Evolutionary conservation across 2,329 filamentous ascomycete genomes (phyloP).

Genomic region (Aspergillus bombycis): DNA sequence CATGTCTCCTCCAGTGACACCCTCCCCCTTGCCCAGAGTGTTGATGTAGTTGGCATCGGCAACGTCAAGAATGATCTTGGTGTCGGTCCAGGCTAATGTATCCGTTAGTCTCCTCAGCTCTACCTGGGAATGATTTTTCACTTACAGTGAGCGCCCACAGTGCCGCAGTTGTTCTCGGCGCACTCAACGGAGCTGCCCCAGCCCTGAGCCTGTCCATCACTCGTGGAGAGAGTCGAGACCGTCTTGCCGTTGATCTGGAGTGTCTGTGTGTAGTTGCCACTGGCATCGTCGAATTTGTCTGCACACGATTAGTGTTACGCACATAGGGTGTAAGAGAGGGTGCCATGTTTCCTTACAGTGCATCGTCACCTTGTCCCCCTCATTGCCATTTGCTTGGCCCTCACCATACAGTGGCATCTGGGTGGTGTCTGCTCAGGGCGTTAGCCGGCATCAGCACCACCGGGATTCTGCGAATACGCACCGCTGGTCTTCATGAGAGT

Average conservation of each 20-base stretch:
- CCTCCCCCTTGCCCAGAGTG: constrained; percentile 41
- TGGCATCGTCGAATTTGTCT: constrained; percentile 45
- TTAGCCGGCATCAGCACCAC: not conserved
- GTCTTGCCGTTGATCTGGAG: constrained; percentile 41
- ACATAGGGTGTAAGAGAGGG: not conserved
- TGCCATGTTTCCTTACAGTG: constrained; percentile 31
- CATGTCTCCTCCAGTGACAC: constrained; percentile 47
- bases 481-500: constrained; percentile 22
- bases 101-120: not conserved
- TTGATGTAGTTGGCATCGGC: constrained; percentile 39
- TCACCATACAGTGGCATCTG: constrained; percentile 41
- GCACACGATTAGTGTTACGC: not conserved
- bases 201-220: constrained; percentile 46
- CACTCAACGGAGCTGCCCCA: constrained; percentile 51
- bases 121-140: not conserved
- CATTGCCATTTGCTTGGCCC: constrained; percentile 23
- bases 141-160: constrained; percentile 43
- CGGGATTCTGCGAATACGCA: not conserved
- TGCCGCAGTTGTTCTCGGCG: constrained; percentile 44
- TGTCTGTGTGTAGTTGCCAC: constrained; percentile 46
- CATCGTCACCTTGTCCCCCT: constrained; percentile 45
- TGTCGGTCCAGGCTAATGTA: constrained; percentile 42
- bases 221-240: constrained; percentile 51
- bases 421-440: not conserved
- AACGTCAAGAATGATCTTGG: constrained; percentile 40